phyloP scores from a whole-genome alignment of 768 basidiomycete genomes.

The Galerina sulciceps region DNA sequence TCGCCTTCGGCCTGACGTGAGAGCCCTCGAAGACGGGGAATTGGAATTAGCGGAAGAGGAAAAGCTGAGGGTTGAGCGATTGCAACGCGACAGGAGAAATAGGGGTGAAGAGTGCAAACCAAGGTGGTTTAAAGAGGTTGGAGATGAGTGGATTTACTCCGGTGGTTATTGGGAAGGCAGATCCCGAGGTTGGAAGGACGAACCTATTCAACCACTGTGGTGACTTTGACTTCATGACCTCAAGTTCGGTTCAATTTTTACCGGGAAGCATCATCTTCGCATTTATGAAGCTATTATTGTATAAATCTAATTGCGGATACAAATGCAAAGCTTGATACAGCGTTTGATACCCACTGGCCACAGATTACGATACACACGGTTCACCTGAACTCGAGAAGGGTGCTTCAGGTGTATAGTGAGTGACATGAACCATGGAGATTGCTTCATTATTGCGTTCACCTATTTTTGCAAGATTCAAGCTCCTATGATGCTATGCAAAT shows the following conservation, averaged over 20 bases:
- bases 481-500: too few relatives aligned
- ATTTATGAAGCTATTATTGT: too few relatives aligned
- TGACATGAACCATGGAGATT: too few relatives aligned
- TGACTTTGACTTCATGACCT: slow-evolving; percentile 35
- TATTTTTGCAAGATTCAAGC: too few relatives aligned
- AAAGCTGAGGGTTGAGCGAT: slow-evolving; percentile 74
- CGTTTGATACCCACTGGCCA: too few relatives aligned
- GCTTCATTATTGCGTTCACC: too few relatives aligned
- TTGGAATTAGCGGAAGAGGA: slow-evolving; percentile 71
- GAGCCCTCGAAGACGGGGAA: slow-evolving; percentile 80
- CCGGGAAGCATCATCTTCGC: background rate
- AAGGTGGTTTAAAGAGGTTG: slow-evolving; percentile 75
- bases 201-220: slow-evolving; percentile 60
- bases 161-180: slow-evolving; percentile 88
- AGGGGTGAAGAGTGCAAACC: slow-evolving; percentile 62
- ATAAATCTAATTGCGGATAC: background rate
- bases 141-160: slow-evolving; percentile 74
- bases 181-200: slow-evolving; percentile 63
- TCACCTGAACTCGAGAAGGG: too few relatives aligned
- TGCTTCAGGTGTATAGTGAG: too few relatives aligned
- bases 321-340: background rate
- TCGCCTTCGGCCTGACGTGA: slow-evolving; percentile 78
- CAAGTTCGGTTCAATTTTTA: background rate
- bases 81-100: slow-evolving; percentile 74
- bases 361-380: too few relatives aligned